phyloP scores from a whole-genome alignment of 1,139 yeast species.

The Protomyces lactucae-debilis region DNA sequence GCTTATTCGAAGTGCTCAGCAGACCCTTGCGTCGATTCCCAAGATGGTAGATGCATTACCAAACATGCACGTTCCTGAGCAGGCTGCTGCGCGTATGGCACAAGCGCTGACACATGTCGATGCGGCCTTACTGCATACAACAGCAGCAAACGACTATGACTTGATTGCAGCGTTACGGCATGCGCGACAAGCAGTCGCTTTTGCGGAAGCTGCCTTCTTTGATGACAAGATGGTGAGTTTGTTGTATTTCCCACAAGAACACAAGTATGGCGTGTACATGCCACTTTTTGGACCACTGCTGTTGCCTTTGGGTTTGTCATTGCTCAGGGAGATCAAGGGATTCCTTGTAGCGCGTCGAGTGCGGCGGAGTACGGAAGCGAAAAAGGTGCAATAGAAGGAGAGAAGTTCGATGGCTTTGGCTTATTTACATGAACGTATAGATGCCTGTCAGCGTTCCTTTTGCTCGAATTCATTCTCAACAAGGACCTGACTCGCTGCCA shows the following conservation, averaged over 20 bases:
- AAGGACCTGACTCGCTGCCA: conserved; percentile 61
- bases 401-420: neutral
- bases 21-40: conserved; percentile 64
- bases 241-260: conserved; percentile 90
- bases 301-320: conserved; percentile 62
- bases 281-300: conserved; percentile 83
- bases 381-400: neutral
- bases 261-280: conserved; percentile 83
- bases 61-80: conserved; percentile 74
- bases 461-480: conserved; percentile 35
- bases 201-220: conserved; percentile 76
- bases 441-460: neutral
- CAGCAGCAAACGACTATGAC: neutral
- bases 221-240: conserved; percentile 94
- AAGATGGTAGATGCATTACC: conserved; percentile 63
- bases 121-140: conserved; percentile 35
- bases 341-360: conserved; percentile 25
- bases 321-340: conserved; percentile 46
- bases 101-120: conserved; percentile 43
- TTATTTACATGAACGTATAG: neutral
- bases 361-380: neutral
- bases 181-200: conserved; percentile 53
- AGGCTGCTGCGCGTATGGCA: conserved; percentile 51
- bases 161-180: conserved; percentile 33
- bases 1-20: conserved; percentile 50